These are phyloP conservation scores for Adansonia grandidieri DNA, from an alignment of 441 rosid species.

Conservation along the genomic window DNA sequence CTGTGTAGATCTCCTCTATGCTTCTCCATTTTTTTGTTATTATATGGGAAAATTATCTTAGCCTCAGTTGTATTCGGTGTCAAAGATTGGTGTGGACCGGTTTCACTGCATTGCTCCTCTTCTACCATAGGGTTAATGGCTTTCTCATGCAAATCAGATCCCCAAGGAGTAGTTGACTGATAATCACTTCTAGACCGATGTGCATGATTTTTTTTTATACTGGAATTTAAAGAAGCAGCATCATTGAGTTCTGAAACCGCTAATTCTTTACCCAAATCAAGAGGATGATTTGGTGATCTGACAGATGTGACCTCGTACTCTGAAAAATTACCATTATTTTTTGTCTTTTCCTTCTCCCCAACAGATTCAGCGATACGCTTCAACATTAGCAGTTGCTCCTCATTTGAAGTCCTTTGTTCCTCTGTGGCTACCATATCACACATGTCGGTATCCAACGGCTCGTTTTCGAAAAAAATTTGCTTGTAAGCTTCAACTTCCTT, in stretches of 20 bases:
- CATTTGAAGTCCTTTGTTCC: conserved; percentile 35
- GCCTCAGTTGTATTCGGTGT: conserved; percentile 25
- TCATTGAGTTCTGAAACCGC: conserved; percentile 38
- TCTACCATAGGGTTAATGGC: conserved; percentile 21
- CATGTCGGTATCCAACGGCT: conserved; percentile 46
- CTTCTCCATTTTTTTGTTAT: conserved; percentile 33
- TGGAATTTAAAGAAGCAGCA: conserved; percentile 29
- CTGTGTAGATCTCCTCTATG: conserved; percentile 27
- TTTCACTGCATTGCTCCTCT: conserved; percentile 29
- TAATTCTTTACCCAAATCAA: conserved; percentile 50
- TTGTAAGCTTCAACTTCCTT: conserved; percentile 71
- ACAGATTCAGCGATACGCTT: conserved; percentile 34
- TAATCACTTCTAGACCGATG: conserved; percentile 9
- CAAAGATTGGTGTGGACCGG: conserved; percentile 19
- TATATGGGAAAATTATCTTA: conserved; percentile 33
- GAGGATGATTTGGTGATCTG: conserved; percentile 33
- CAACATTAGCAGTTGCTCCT: conserved; percentile 37
- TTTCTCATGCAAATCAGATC: neutral
- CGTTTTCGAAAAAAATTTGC: conserved; percentile 52
- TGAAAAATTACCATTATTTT: conserved; percentile 31
- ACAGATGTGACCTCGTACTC: conserved; percentile 32
- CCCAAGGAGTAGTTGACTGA: conserved; percentile 1
- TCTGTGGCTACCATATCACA: conserved; percentile 30
- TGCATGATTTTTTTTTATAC: conserved; percentile 22
- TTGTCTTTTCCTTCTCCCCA: conserved; percentile 33